Base-by-base conservation (phyloP, 2,329 filamentous ascomycete species). In the Helminthosporium solani region DNA sequence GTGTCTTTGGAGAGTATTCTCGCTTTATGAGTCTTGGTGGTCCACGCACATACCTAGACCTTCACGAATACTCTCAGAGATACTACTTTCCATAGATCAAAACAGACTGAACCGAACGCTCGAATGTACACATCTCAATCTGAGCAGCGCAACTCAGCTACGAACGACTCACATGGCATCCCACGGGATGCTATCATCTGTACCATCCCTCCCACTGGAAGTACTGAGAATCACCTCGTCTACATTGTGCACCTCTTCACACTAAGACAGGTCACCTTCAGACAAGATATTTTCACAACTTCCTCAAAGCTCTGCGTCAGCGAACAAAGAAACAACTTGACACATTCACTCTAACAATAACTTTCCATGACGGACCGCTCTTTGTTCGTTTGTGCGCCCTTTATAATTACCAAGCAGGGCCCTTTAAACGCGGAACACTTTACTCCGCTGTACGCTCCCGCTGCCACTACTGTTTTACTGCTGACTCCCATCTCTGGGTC, bases 1-100 rank as follows among this genome's bases (percentile, higher is more conserved):
- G 69, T 75, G 36, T 71, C 70, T 2, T 71, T 88, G 18, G 83
- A 87, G 50, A 74, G 80, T 23, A 82, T 86, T 36, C 69, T 63
- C 70, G 82, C 50, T 14, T 47, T 54, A 45, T 67, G 50, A 64
- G 28, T n/a, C 14, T 31, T 12, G 14, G 28, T 12, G 12, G 16
- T n/a, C 16, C 23, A 16, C 16, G 16, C 18, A 28, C 33, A 23
- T 16, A 5, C 14, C 15, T 14, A 7, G 7, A 23, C 20, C 9
- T 25, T 20, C 12, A 25, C 15, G 25, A 45, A 33, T 12, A 6
- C 7, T 7, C 28, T 14, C 28, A n/a, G 28, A 31, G 28, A 31
- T n/a, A n/a, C 28, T 31, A 12, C 9, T 14, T 5, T 31, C 14
- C 14, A 14, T 31, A 9, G 23, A 6, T 25, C 23, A 6, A 25